Base-by-base conservation (phyloP, 2,329 filamentous ascomycete species). In the Sarocladium strictum region DNA sequence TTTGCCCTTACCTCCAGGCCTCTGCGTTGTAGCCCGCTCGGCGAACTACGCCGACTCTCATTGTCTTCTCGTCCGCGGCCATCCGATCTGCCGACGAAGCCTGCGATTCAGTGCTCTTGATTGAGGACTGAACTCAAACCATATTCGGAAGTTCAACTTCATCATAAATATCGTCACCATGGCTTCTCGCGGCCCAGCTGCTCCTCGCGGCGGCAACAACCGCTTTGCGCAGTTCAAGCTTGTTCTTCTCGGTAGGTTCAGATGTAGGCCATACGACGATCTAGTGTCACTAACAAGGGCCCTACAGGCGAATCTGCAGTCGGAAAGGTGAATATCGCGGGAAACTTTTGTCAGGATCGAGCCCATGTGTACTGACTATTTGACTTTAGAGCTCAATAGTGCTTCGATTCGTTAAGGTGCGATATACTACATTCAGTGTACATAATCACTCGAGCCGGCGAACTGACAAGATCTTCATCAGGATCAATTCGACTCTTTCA, bases 151-250 rank as follows among this genome's bases (percentile, higher is more conserved):
- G 63, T 62, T 55, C 40, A 45, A 59, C 61, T 62, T 60, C 61
- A 29, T 24, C 54, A 38, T 23, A 55, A n/a, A 60, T 61, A 60
- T 56, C 56, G 57, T 62, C 69, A 78, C 65, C 71, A 97, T 97
- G 93, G 89, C 92, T 75, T 83, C 89, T 72, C 85, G 91, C 84
- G 84, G 85, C 76, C 76, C 79, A 62, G 76, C 79, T 65, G 80
- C 79, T 65, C 75, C 78, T 63, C 80, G 81, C 65, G 81, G 79
- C 68, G 74, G 79, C 80, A 83, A 86, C 85, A 83, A 89, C 74
- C 86, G 93, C 67, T 97, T 99, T 74, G 93, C 94, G 66, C 94
- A 99, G 81, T 99, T 99, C 78, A 99, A 99, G 81, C 83, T 99
- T 65, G 94, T 99, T 62, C 80, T 99, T 68, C 81, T 99, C 61